Base-by-base conservation (phyloP, 345 rosid genomes). In the Raphanus sativus region DNA sequence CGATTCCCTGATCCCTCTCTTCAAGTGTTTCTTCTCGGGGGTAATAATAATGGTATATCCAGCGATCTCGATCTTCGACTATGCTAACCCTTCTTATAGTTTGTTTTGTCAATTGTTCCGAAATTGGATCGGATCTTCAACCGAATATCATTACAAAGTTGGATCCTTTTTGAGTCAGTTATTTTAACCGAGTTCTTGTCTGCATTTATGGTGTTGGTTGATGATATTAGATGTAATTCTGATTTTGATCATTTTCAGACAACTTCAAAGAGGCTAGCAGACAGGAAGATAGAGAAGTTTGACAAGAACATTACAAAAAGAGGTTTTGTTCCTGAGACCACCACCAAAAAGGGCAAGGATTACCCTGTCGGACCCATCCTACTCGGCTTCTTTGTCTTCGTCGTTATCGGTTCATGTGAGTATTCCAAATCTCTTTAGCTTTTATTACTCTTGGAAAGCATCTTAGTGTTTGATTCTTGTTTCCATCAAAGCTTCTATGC, bases 371-470 rank as follows among this genome's bases (percentile, higher is more conserved):
- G 97, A 21, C 99, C 99, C 1, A 13, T 95, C 71, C 81, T 95
- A 6, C 94, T 95, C 17, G 99, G 98, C 3, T 95, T 95, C 91
- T 95, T 95, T 75, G 62, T 95, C 7, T 95, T 95, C 54, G 96
- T 95, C 8, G 97, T 91, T 86, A 89, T 92, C 61, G 99, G 99
- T 8, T 95, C 99, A 76, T 92, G 99, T 95, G 16, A 16, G 90
- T 73, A 2, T 16, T 52, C 25, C 25, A 50, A 38, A n/a, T 70
- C 36, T 50, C 16, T 12, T 13, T 42, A 3, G 55, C 52, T 3
- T 28, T 26, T 26, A 38, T 10, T 38, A 10, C 6, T 26, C 3
- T 50, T 50, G 21, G 55, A 50, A 13, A n/a, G 55, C 21, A 50
- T n/a, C 55, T n/a, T 50, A 50, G 55, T n/a, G 55, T 50, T 12